Base-by-base conservation (phyloP, 1,284 basidiomycete genomes). In the Heliocybe sulcata region DNA sequence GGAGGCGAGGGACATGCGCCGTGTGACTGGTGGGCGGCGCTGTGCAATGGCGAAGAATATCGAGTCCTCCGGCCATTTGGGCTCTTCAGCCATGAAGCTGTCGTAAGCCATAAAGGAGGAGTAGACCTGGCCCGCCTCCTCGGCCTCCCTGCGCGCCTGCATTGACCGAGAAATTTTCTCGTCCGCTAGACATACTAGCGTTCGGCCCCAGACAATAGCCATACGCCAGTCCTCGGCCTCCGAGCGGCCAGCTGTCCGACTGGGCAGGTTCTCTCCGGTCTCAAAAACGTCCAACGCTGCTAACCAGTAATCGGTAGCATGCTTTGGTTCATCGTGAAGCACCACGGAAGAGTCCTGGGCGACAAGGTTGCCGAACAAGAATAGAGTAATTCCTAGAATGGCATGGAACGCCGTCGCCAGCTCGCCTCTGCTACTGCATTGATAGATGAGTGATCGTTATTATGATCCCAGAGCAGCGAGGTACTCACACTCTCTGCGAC, bases 241-340 rank as follows among this genome's bases (percentile, higher is more conserved):
- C 12, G 26, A 53, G 49, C 16, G 11, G 31, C 75, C 74, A 50
- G 63, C 70, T 3, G 73, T 72, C 26, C 73, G 72, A 33, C 72
- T 72, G 1, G 82, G 81, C 9, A 83, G 67, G 58, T 74, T 80
- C 63, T 86, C 82, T 29, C 82, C 82, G 2, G 77, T 80, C 66
- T 85, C 81, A 60, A 87, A 84, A 3, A 83, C 80, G 61, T 85
- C 83, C 50, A 86, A 69, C 0, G 83, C 82, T 14, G 78, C 75
- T 27, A 83, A 73, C 79, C 82, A 86, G 64, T 84, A 87, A 1
- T 76, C 73, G 2, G 72, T 69, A 4, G 81, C 73, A 1, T 63
- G 68, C 9, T 64, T 63, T 3, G 83, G 82, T 59, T 87, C 84
- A 47, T 77, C 82, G 2, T 73, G 66, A 10, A 81, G 67, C 1